phyloP scores from a whole-genome alignment of 768 basidiomycete genomes.

The Mycena alexandri region DNA sequence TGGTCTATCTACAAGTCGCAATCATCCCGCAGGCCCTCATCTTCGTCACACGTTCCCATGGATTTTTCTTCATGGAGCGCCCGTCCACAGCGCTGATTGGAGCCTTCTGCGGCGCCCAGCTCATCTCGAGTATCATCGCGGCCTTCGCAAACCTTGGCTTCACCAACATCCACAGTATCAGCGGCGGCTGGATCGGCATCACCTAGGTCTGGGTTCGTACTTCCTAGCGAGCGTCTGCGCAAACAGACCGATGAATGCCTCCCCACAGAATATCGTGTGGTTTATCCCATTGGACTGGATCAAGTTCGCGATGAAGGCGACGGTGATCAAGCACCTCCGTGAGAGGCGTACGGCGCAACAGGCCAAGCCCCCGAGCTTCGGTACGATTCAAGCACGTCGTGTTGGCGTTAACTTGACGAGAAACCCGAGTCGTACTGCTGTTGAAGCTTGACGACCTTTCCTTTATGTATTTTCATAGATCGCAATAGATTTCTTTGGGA shows the following conservation, averaged over 20 bases:
- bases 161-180: slow-evolving; percentile 81
- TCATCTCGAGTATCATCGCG: slow-evolving; percentile 95
- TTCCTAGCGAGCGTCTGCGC: too few relatives aligned
- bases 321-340: slow-evolving; percentile 87
- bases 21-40: slow-evolving; percentile 99
- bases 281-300: slow-evolving; percentile 95
- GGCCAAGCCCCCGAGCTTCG: slow-evolving; percentile 65
- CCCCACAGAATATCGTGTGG: slow-evolving; percentile 89
- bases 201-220: slow-evolving; percentile 93
- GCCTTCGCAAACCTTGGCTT: slow-evolving; percentile 96
- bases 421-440: slow-evolving; percentile 64
- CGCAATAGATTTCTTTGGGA: too few relatives aligned
- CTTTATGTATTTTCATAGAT: too few relatives aligned
- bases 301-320: slow-evolving; percentile 97
- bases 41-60: slow-evolving; percentile 94
- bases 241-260: too few relatives aligned
- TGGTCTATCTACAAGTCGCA: slow-evolving; percentile 96
- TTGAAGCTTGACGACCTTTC: neutral
- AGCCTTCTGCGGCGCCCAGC: slow-evolving; percentile 94
- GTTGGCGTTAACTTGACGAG: slow-evolving; percentile 82
- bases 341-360: slow-evolving; percentile 64
- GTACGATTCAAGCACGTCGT: slow-evolving; percentile 83
- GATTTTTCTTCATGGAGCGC: slow-evolving; percentile 97
- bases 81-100: slow-evolving; percentile 89
- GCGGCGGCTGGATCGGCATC: slow-evolving; percentile 97